Conservation (phyloP, 495 filamentous ascomycete genomes). For the Tuber magnatum region DNA sequence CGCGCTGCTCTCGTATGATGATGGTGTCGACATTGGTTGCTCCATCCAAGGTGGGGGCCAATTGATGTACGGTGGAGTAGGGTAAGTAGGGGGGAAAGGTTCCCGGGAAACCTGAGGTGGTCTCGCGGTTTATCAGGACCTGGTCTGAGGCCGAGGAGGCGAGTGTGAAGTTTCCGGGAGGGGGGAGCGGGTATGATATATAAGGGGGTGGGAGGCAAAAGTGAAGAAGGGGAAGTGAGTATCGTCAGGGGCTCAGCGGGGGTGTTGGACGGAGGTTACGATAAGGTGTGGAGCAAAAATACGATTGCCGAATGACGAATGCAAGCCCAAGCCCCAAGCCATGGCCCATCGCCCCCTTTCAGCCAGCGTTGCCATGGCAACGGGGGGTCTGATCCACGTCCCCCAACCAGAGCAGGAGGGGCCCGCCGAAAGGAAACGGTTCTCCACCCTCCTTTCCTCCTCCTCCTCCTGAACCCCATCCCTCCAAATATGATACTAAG, state of each 20-base stretch:
- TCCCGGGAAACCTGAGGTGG: constrained; percentile 3
- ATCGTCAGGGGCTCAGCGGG: constrained; percentile 1
- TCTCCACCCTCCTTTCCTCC: too few species aligned
- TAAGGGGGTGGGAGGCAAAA: not conserved
- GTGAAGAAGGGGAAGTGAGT: not conserved
- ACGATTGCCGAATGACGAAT: constrained; percentile 9
- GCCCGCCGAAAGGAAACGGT: too few species aligned
- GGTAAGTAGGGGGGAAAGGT: not conserved
- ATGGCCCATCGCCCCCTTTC: constrained; percentile 3
- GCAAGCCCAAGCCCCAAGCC: constrained; percentile 10
- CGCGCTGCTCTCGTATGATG: constrained; percentile 35
- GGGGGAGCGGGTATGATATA: constrained; percentile 1
- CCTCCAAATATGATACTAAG: too few species aligned
- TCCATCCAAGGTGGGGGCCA: constrained; percentile 3
- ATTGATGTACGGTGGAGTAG: not conserved
- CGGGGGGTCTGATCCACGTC: not conserved
- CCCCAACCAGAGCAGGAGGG: too few species aligned
- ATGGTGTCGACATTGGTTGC: constrained; percentile 25
- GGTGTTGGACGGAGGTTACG: constrained; percentile 23
- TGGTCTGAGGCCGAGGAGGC: not conserved
- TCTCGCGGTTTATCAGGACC: not conserved
- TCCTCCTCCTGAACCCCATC: too few species aligned
- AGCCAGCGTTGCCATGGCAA: constrained; percentile 27
- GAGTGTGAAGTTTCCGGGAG: not conserved
- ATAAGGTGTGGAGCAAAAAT: constrained; percentile 27